Conservation (phyloP, 768 basidiomycete species). For the Suillus subluteus region DNA sequence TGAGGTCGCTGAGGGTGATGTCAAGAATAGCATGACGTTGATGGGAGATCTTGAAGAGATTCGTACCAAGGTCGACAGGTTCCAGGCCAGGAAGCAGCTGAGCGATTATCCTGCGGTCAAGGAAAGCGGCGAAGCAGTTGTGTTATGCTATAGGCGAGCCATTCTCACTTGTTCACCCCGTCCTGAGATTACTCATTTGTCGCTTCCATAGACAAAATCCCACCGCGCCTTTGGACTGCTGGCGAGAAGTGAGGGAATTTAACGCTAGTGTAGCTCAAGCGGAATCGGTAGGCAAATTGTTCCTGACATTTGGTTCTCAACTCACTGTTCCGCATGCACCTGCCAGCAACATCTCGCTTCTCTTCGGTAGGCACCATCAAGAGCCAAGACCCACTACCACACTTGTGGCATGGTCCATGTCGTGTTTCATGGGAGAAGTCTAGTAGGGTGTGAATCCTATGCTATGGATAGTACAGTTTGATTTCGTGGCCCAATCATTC, state of each 20-base stretch:
- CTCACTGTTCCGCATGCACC: background rate
- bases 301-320: background rate
- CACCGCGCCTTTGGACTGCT: slow-evolving; percentile 68
- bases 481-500: background rate
- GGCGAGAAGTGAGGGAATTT: slow-evolving; percentile 72
- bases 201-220: slow-evolving; percentile 40
- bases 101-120: slow-evolving; percentile 59
- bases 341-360: slow-evolving; percentile 66
- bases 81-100: slow-evolving; percentile 58
- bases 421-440: background rate
- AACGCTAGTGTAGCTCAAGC: slow-evolving; percentile 66
- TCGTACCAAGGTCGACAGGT: slow-evolving; percentile 70
- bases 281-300: slow-evolving; percentile 58
- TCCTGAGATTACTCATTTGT: slow-evolving; percentile 9
- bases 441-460: background rate
- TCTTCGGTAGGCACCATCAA: slow-evolving; percentile 39
- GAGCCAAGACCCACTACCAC: background rate
- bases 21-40: slow-evolving; percentile 64
- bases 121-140: slow-evolving; percentile 58
- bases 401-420: background rate
- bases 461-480: background rate
- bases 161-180: slow-evolving; percentile 9
- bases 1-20: slow-evolving; percentile 40
- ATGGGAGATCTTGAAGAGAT: slow-evolving; percentile 79
- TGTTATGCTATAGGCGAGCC: slow-evolving; percentile 76